Evolutionary conservation across 768 basidiomycete genomes (phyloP), one percentile per base, ranked within the genome.

Genomic region (Amanita thiersii): DNA sequence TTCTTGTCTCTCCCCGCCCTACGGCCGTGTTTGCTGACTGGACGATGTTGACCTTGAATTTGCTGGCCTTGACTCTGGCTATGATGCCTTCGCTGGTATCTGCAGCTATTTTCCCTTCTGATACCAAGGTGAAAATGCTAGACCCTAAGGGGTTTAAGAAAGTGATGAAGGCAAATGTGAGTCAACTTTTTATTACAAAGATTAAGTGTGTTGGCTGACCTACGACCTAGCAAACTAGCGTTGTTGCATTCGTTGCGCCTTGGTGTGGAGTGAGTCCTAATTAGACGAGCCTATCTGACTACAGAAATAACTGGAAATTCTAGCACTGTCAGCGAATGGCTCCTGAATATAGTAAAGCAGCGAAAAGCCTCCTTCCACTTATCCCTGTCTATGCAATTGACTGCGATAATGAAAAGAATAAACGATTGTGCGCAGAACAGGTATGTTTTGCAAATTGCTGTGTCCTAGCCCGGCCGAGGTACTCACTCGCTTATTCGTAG

Each of bases 171-270:
- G 65, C 66, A 33, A 86, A 87, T 51, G 89, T 90, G 58, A 45
- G 83, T 64, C 20, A 10, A 6, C 15, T 28, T 36, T 25, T 44
- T 40, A 17, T 28, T 21, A 17, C 11, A 6, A 5, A 14, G 38
- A 40, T 12, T 12, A 32, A 43, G 26, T 17, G n/a, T 15, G 1
- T 40, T 25, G 3, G 36, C 42, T 11, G 32, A 24, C 28, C 15
- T 15, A 17, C 35, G 5, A 8, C 35, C 7, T 50, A 89, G 87
- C 66, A 74, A 62, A 84, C 87, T 23, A 76, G 70, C 47, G 59
- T 92, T 54, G 81, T 94, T 12, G 92, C 89, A 1, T 96, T 93
- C 55, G 84, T 92, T 9, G 92, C 92, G n/a, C 86, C 90, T 3
- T 94, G 91, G 92, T 91, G 86, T 54, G 86, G 85, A 49, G 85